A percentile compares a stretch with the other conserved stretches of the same genome.
These are phyloP conservation scores for Circinella umbellata DNA, from an alignment of 371 early-diverging fungal species.

Conservation along the genomic window DNA sequence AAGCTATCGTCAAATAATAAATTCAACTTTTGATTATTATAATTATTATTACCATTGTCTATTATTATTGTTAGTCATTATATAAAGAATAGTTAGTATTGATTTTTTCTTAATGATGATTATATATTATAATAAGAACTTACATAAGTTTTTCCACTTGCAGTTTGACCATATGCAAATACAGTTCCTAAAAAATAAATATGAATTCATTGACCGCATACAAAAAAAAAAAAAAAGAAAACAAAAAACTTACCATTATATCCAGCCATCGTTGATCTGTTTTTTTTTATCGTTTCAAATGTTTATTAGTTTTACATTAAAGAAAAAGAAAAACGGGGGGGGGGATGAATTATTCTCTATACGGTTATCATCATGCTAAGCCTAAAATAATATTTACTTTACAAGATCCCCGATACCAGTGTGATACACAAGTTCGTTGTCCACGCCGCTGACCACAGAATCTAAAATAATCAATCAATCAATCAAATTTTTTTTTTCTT, in stretches of 20 bases:
- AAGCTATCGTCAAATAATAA: no score
- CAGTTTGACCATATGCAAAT: conserved; percentile 86
- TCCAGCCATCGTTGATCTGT: conserved; percentile 21
- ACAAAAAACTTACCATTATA: conserved; percentile 24
- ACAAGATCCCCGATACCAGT: conserved; percentile 28
- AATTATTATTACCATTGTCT: conserved; percentile 31
- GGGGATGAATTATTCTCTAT: no score
- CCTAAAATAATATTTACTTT: conserved; percentile 24
- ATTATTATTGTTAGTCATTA: background rate
- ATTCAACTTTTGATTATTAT: background rate
- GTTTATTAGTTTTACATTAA: background rate
- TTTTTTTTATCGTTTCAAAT: background rate
- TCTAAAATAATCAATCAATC: background rate
- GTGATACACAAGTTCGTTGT: conserved; percentile 18
- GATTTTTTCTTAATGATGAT: no score
- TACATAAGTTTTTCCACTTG: conserved; percentile 77
- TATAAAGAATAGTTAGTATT: no score
- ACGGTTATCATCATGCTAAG: background rate
- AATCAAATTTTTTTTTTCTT: no score
- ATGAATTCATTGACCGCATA: background rate
- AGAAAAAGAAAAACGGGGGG: no score
- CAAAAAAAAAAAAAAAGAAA: background rate
- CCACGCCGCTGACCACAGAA: conserved; percentile 15
- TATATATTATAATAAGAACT: conserved; percentile 19
- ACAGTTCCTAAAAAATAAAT: conserved; percentile 57